Percentiles rank a stretch among this genome's conserved stretches.
Conservation (phyloP, 305 asterid genomes). For the Solanum hybrid region DNA sequence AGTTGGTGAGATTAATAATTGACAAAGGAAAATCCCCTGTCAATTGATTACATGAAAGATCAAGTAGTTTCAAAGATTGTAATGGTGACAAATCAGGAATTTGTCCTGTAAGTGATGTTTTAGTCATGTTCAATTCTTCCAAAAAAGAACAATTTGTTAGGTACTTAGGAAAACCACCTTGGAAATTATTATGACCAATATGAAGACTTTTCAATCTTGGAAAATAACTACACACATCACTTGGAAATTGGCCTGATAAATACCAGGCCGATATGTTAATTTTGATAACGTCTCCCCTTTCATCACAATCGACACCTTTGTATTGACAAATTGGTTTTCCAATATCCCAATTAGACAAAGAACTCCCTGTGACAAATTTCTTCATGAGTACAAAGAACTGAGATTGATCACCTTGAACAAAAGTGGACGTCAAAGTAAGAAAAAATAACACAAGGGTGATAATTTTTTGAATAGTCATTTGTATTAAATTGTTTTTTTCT, state of each 20-base stretch:
- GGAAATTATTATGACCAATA: slow-evolving; percentile 38
- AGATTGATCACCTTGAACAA: slow-evolving; percentile 31
- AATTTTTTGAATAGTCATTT: slow-evolving; percentile 28
- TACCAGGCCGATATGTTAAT: slow-evolving; percentile 61
- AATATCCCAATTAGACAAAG: slow-evolving; percentile 38
- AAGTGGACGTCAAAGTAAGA: slow-evolving; percentile 11
- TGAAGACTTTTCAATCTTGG: slow-evolving; percentile 50
- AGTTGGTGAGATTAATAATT: slow-evolving; percentile 52
- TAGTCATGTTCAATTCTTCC: slow-evolving; percentile 47
- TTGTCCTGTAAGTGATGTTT: slow-evolving; percentile 30
- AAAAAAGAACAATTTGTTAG: slow-evolving; percentile 46
- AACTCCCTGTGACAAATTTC: slow-evolving; percentile 29
- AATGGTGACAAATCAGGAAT: slow-evolving; percentile 70
- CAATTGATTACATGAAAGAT: slow-evolving; percentile 55
- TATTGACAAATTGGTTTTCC: slow-evolving; percentile 30
- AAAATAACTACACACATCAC: slow-evolving; percentile 44
- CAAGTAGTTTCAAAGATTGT: slow-evolving; percentile 35
- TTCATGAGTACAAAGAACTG: slow-evolving; percentile 41
- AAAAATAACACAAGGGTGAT: slow-evolving; percentile 12
- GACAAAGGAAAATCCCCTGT: slow-evolving; percentile 72
- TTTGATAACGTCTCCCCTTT: slow-evolving; percentile 25
- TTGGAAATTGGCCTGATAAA: slow-evolving; percentile 54
- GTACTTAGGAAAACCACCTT: slow-evolving; percentile 42
- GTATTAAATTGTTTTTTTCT: neutral
- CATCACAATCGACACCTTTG: slow-evolving; percentile 58